phyloP scores from a whole-genome alignment of 2,329 filamentous ascomycete species.

The Clarireedia homoeocarpa region DNA sequence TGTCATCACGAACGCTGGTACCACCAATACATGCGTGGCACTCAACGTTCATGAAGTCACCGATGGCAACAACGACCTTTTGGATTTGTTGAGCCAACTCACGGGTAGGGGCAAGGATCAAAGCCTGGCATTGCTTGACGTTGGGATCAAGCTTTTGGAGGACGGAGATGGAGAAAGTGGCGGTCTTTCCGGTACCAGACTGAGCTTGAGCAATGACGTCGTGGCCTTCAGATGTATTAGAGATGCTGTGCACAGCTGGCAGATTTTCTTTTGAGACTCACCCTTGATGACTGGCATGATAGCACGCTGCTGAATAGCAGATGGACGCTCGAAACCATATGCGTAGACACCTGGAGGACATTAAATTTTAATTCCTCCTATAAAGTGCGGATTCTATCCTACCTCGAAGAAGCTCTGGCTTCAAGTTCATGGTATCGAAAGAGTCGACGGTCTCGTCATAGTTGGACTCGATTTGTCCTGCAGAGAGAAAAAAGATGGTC shows the following conservation, averaged over 20 bases:
- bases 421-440: slow-evolving; percentile 97
- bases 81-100: slow-evolving; percentile 99
- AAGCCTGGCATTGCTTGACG: slow-evolving; percentile 94
- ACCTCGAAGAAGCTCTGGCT: slow-evolving; percentile 93
- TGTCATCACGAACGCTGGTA: slow-evolving; percentile 96
- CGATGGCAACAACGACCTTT: slow-evolving; percentile 97
- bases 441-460: slow-evolving; percentile 99
- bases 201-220: slow-evolving; percentile 99
- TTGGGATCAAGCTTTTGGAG: slow-evolving; percentile 97
- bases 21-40: slow-evolving; percentile 99
- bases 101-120: slow-evolving; percentile 95
- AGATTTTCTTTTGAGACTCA: slow-evolving; percentile 39
- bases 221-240: slow-evolving; percentile 53
- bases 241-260: slow-evolving; percentile 7
- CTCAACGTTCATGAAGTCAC: slow-evolving; percentile 99
- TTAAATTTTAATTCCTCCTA: slow-evolving; percentile 16
- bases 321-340: slow-evolving; percentile 99
- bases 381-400: slow-evolving; percentile 33
- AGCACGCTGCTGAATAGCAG: slow-evolving; percentile 98
- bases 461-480: slow-evolving; percentile 99
- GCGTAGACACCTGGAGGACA: slow-evolving; percentile 69
- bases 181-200: slow-evolving; percentile 99
- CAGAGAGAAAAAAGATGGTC: slow-evolving; percentile 15
- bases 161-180: slow-evolving; percentile 98
- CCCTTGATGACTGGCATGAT: slow-evolving; percentile 99